A percentile compares a stretch with the other conserved stretches of the same genome.
Conservation (phyloP, 805 yeast species). For the Blastobotrys robertii region DNA sequence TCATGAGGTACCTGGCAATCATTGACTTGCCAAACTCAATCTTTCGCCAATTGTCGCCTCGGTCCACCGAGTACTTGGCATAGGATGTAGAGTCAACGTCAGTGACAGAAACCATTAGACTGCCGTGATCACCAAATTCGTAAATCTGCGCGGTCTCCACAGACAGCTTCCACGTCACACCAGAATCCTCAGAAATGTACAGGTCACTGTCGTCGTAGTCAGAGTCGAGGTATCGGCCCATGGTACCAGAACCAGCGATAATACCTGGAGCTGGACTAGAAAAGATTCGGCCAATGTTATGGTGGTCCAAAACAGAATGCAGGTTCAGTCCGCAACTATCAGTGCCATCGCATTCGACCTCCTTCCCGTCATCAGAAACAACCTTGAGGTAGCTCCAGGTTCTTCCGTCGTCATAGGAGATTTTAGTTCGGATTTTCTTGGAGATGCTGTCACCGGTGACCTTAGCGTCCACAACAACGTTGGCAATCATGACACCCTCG, state of each 20-base stretch:
- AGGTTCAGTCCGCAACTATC: constrained; percentile 31
- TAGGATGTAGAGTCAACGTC: constrained; percentile 30
- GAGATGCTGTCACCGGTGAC: constrained; percentile 6
- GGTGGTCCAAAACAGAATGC: constrained; percentile 29
- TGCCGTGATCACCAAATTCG: constrained; percentile 72
- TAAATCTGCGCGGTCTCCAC: constrained; percentile 43
- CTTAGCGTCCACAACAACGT: constrained; percentile 23
- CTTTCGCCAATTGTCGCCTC: constrained; percentile 57
- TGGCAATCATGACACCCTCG: constrained; percentile 56
- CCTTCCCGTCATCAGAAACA: constrained; percentile 19
- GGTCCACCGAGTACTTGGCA: constrained; percentile 53
- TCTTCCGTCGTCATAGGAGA: constrained; percentile 33
- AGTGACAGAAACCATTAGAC: constrained; percentile 48
- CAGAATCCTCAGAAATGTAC: constrained; percentile 67
- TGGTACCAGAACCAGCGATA: constrained; percentile 35
- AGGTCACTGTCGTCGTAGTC: constrained; percentile 33
- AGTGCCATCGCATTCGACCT: constrained; percentile 14
- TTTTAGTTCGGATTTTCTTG: constrained; percentile 25
- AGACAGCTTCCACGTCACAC: constrained; percentile 56
- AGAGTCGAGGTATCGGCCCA: constrained; percentile 21
- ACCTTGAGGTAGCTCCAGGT: constrained; percentile 26
- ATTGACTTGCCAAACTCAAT: constrained; percentile 36
- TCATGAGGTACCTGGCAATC: constrained; percentile 37
- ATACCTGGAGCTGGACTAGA: constrained; percentile 38
- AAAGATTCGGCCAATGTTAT: constrained; percentile 23